phyloP scores from a whole-genome alignment of 805 yeast genomes.

The Kuraishia ogatae region DNA sequence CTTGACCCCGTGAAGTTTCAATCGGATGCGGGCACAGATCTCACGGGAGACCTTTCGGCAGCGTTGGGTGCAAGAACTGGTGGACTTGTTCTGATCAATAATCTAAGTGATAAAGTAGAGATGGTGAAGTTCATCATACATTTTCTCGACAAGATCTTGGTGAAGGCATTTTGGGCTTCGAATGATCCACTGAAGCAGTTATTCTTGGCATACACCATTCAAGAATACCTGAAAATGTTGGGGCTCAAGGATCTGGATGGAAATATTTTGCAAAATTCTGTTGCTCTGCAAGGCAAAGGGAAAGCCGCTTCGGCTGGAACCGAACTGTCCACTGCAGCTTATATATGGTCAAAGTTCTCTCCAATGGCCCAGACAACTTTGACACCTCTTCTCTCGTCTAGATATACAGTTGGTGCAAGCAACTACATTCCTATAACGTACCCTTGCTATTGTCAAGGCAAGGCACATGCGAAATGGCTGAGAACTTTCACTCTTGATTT shows the following conservation, averaged over 20 bases:
- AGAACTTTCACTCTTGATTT: constrained; percentile 60
- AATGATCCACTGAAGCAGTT: constrained; percentile 80
- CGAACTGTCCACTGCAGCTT: background rate
- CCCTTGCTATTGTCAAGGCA: constrained; percentile 55
- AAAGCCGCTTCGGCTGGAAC: background rate
- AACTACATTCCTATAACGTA: constrained; percentile 38
- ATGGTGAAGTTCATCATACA: constrained; percentile 53
- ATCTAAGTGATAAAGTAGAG: constrained; percentile 56
- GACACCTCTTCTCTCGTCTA: constrained; percentile 66
- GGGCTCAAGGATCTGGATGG: constrained; percentile 26
- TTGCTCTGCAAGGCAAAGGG: background rate
- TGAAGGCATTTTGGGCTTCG: constrained; percentile 84
- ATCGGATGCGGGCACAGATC: background rate
- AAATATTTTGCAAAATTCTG: background rate
- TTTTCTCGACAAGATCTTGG: constrained; percentile 61
- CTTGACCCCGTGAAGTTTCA: constrained; percentile 36
- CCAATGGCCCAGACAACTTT: constrained; percentile 65
- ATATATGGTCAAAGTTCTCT: constrained; percentile 54
- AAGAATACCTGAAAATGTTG: constrained; percentile 65
- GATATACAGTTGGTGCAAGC: constrained; percentile 52
- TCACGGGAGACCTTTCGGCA: background rate
- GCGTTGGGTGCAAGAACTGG: background rate
- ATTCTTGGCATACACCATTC: constrained; percentile 82
- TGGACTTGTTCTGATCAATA: constrained; percentile 33
- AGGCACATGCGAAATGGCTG: constrained; percentile 65